These are phyloP conservation scores for Trametopsis cervina DNA, from an alignment of 768 basidiomycete genomes.

Conservation along the genomic window DNA sequence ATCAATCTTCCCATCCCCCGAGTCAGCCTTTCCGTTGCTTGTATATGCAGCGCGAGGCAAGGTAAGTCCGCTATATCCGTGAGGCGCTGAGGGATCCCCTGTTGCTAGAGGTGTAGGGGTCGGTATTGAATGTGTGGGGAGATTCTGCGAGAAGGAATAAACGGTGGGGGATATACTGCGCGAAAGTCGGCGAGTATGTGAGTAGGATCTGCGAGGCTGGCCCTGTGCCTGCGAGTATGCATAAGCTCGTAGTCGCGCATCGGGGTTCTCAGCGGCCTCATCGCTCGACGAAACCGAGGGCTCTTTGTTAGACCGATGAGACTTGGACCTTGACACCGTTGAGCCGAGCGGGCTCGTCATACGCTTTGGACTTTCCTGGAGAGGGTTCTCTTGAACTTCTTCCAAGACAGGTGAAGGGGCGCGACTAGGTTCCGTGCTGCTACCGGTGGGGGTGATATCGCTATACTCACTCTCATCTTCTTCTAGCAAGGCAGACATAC, in stretches of 20 bases:
- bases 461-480: slow-evolving; percentile 31
- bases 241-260: slow-evolving; percentile 19
- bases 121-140: slow-evolving; percentile 24
- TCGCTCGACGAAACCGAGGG: slow-evolving; percentile 5
- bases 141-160: slow-evolving; percentile 11
- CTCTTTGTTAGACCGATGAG: slow-evolving; percentile 9
- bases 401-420: slow-evolving; percentile 17
- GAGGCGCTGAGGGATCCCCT: slow-evolving; percentile 4
- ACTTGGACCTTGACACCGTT: slow-evolving; percentile 5
- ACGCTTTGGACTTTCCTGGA: background rate
- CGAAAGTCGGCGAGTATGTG: slow-evolving; percentile 12
- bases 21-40: slow-evolving; percentile 30
- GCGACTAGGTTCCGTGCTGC: slow-evolving; percentile 20
- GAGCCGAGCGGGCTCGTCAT: slow-evolving; percentile 1
- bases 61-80: slow-evolving; percentile 35
- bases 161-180: slow-evolving; percentile 9
- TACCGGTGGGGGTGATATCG: slow-evolving; percentile 14
- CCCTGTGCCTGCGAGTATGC: slow-evolving; percentile 11
- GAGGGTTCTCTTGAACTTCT: background rate
- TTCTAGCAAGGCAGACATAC: slow-evolving; percentile 33
- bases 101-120: slow-evolving; percentile 17
- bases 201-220: slow-evolving; percentile 11
- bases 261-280: slow-evolving; percentile 16
- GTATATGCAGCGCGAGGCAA: slow-evolving; percentile 39
- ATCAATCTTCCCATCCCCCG: slow-evolving; percentile 52